Base-by-base conservation (phyloP, 805 yeast species). In the Ogataea corticis region DNA sequence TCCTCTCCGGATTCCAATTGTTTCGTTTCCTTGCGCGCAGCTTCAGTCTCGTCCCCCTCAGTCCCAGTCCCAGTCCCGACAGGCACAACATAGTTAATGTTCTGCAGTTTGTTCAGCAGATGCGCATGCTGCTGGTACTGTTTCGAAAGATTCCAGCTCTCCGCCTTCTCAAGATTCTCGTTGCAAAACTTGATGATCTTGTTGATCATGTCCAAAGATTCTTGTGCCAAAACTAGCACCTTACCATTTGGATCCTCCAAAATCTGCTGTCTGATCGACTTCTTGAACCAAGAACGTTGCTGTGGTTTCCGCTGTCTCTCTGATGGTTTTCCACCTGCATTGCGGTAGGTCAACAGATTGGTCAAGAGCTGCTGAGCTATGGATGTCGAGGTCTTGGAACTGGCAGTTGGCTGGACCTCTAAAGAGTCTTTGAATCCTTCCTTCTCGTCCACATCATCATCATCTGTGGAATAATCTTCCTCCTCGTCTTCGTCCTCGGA, bases 141-240 rank as follows among this genome's bases (percentile, higher is more conserved):
- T 38, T 59, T 58, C 25, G 55, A 57, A 10, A 50, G 45, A 39
- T 68, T 66, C 97, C 97, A 92, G 18, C 74, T 70, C 62, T 94
- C 97, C 1, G 97, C 97, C 52, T 83, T 82, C 38, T 80, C 83
- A 43, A 92, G 71, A 41, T 90, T 90, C 38, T 87, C 91, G 60
- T 87, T 92, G 55, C 95, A 89, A 6, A 91, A 91, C 41, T 76
- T 76, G 52, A 90, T 89, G 15, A 92, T 83, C 46, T 86, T 85
- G 33, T 83, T 76, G 30, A 92, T 84, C 89, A 91, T 87, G 34
- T 86, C 94, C 38, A 92, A 69, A 0, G 96, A 84, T 64, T 94
- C 99, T 53, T 85, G 85, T 0, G 98, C 97, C 49, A 92, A 72
- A 4, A 86, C 76, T 19, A 94, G 68, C 1, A 89, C 87, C 51